Conservation (phyloP, 1,284 basidiomycete species). For the Ganoderma boninense region DNA sequence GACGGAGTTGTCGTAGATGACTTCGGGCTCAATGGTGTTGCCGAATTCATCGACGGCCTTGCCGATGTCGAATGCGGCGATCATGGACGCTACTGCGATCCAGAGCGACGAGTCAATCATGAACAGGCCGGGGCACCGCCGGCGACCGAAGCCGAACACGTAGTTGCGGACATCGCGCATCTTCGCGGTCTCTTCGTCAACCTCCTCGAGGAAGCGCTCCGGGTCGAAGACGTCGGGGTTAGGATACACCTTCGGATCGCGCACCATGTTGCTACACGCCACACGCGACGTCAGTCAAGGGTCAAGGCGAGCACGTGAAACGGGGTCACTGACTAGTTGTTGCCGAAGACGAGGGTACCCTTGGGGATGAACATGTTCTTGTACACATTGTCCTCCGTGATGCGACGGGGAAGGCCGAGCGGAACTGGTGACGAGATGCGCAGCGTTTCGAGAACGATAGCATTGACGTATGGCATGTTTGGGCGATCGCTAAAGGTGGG, state of each 20-base stretch:
- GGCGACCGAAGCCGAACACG: constrained; percentile 47
- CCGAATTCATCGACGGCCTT: constrained; percentile 53
- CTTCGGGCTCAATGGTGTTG: constrained; percentile 47
- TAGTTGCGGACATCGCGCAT: constrained; percentile 44
- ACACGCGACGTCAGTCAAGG: not conserved
- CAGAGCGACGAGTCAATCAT: constrained; percentile 57
- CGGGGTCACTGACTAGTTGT: constrained; percentile 41
- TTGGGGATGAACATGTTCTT: constrained; percentile 45
- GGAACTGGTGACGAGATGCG: constrained; percentile 38
- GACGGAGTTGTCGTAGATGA: constrained; percentile 51
- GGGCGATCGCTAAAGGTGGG: constrained; percentile 54
- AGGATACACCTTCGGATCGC: constrained; percentile 47
- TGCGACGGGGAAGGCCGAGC: constrained; percentile 42
- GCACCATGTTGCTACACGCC: constrained; percentile 44
- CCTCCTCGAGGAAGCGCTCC: constrained; percentile 44
- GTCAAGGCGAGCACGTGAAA: not conserved
- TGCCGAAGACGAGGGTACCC: constrained; percentile 47
- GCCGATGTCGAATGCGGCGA: constrained; percentile 52
- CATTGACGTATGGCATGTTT: constrained; percentile 55
- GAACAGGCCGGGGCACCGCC: constrained; percentile 55
- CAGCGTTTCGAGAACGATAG: constrained; percentile 53
- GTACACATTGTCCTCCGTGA: constrained; percentile 48
- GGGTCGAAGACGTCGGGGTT: constrained; percentile 49
- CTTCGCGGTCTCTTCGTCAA: constrained; percentile 38
- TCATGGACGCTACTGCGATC: constrained; percentile 54